Percentiles rank a stretch among this genome's conserved stretches.
phyloP scores from a whole-genome alignment of 1,139 yeast species.

The Pichia sp. region DNA sequence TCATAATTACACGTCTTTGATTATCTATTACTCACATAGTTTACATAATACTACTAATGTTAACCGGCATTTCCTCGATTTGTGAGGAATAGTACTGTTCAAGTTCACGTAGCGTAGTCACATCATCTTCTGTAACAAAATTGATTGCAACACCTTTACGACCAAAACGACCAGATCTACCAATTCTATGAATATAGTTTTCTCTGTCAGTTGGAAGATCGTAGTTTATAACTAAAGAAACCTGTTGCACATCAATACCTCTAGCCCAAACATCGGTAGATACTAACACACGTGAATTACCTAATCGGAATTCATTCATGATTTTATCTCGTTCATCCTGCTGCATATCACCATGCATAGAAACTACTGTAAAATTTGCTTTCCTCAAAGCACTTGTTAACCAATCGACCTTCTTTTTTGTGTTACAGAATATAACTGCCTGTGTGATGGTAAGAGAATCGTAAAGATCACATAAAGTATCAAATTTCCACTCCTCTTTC shows the following conservation, averaged over 20 bases:
- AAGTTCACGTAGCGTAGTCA: conserved; percentile 51
- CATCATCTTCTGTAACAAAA: conserved; percentile 70
- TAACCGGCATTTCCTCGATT: conserved; percentile 84
- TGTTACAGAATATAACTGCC: conserved; percentile 93
- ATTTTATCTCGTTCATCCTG: conserved; percentile 85
- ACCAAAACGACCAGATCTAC: conserved; percentile 97
- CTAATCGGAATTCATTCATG: conserved; percentile 80
- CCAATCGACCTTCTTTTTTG: conserved; percentile 90
- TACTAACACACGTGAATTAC: conserved; percentile 74
- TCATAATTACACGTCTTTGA: not conserved
- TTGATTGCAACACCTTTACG: conserved; percentile 93
- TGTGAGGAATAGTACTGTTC: conserved; percentile 72
- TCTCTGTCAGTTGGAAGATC: conserved; percentile 83
- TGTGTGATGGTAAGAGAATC: conserved; percentile 94
- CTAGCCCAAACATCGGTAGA: conserved; percentile 98
- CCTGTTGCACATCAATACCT: conserved; percentile 96
- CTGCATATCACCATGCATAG: conserved; percentile 97
- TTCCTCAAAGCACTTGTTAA: conserved; percentile 66
- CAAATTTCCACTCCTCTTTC: conserved; percentile 93
- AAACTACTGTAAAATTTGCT: conserved; percentile 79
- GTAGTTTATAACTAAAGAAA: conserved; percentile 88
- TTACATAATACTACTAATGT: conserved; percentile 44
- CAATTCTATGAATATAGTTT: conserved; percentile 89
- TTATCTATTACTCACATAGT: too few relatives aligned
- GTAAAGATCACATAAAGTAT: conserved; percentile 84